These are phyloP conservation scores for Aspergillus sclerotiicarbonarius DNA, from an alignment of 495 filamentous ascomycete species.

Conservation along the genomic window DNA sequence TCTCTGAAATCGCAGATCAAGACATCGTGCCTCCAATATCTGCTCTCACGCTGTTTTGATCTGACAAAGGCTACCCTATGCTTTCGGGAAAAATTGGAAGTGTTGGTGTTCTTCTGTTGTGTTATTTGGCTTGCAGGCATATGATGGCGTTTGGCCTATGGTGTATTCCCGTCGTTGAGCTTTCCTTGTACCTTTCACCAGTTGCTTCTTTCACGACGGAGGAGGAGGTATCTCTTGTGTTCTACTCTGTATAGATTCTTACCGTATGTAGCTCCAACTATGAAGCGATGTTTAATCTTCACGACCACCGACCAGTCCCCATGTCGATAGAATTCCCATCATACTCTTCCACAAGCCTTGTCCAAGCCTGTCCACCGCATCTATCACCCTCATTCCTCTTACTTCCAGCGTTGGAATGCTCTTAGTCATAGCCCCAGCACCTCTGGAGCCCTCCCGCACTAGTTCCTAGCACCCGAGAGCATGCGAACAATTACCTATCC, in stretches of 20 bases:
- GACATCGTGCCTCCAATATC: not conserved
- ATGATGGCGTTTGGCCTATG: constrained; percentile 21
- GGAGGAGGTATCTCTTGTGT: constrained; percentile 12
- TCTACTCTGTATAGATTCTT: constrained; percentile 8
- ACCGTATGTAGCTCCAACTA: not conserved
- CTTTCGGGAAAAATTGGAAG: not conserved
- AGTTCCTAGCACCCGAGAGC: too few relatives aligned
- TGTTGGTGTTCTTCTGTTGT: constrained; percentile 14
- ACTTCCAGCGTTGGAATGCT: too few relatives aligned
- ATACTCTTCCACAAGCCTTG: not conserved
- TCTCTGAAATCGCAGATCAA: not conserved
- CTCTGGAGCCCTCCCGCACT: too few relatives aligned
- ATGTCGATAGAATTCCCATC: not conserved
- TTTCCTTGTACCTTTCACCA: constrained; percentile 10
- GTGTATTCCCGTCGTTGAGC: constrained; percentile 10
- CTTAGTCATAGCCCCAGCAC: too few relatives aligned
- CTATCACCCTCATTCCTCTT: too few relatives aligned
- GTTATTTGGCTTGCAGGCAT: constrained; percentile 17
- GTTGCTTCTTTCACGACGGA: constrained; percentile 9
- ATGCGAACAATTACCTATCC: too few relatives aligned
- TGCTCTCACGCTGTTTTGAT: not conserved
- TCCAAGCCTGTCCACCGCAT: too few relatives aligned
- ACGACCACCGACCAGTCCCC: not conserved
- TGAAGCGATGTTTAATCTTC: not conserved
- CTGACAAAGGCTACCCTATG: not conserved